Conservation (phyloP, 441 rosid species). For the Omphalea diandra region DNA sequence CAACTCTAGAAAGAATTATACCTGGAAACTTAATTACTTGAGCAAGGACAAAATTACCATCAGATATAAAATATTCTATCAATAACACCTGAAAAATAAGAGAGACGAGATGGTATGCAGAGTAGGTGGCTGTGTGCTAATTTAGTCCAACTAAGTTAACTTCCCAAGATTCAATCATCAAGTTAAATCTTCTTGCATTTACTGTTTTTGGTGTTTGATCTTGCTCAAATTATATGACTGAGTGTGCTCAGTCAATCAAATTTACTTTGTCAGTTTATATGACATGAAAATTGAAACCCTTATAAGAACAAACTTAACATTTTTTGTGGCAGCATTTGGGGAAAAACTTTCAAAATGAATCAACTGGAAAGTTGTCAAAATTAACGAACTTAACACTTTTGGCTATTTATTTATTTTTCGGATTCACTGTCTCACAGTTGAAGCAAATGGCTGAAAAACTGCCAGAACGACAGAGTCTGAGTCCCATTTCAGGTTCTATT, state of each 20-base stretch:
- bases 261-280: background rate
- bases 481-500: constrained; percentile 29
- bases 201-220: background rate
- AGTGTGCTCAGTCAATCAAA: background rate
- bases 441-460: constrained; percentile 53
- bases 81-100: too few relatives aligned
- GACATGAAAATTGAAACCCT: background rate
- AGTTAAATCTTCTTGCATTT: background rate
- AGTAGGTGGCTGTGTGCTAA: too few relatives aligned
- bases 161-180: background rate
- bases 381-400: too few relatives aligned
- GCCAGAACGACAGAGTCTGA: constrained; percentile 36
- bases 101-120: too few relatives aligned
- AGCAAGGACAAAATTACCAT: too few relatives aligned
- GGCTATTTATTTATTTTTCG: too few relatives aligned
- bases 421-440: constrained; percentile 44
- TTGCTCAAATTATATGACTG: background rate
- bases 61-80: too few relatives aligned
- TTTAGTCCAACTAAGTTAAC: too few relatives aligned
- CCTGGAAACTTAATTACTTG: too few relatives aligned
- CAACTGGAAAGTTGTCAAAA: too few relatives aligned
- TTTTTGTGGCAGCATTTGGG: background rate
- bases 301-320: background rate
- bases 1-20: too few relatives aligned
- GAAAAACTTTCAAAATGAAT: background rate